These are phyloP conservation scores for Edaphochlamys debaryana DNA, from an alignment of 139 green algal genomes.

Conservation along the genomic window DNA sequence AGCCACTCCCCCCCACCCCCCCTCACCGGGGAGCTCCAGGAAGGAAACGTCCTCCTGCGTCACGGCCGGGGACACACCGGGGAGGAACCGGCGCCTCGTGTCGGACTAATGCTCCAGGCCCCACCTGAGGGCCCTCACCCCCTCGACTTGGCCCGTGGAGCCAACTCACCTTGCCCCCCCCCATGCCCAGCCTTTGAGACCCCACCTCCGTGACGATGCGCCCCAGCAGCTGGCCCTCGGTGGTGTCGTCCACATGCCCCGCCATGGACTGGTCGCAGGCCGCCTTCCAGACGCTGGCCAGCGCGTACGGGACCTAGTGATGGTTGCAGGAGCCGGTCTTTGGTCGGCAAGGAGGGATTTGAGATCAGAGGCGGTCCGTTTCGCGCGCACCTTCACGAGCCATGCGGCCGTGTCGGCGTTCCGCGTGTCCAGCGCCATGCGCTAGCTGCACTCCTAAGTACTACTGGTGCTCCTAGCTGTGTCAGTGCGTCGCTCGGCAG, in stretches of 20 bases:
- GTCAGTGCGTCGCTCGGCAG: too few relatives aligned
- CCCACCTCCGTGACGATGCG: constrained; percentile 7
- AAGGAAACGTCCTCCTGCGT: constrained; percentile 22
- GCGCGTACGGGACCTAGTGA: constrained; percentile 18
- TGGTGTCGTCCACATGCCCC: constrained; percentile 7
- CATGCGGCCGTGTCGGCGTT: constrained; percentile 9
- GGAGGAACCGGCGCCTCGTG: too few relatives aligned
- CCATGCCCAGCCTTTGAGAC: too few relatives aligned
- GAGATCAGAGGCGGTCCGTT: not conserved
- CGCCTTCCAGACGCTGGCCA: constrained; percentile 27
- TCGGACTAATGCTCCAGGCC: too few relatives aligned
- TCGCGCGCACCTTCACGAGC: constrained; percentile 7
- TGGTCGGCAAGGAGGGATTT: not conserved
- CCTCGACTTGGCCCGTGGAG: too few relatives aligned
- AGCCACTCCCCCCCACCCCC: too few relatives aligned
- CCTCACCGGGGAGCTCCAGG: constrained; percentile 36
- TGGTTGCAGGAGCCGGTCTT: not conserved
- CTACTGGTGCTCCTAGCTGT: too few relatives aligned
- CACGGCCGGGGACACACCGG: too few relatives aligned
- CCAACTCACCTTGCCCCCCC: too few relatives aligned
- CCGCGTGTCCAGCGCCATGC: constrained; percentile 1
- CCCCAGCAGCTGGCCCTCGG: not conserved
- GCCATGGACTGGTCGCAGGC: constrained; percentile 39
- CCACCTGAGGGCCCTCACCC: too few relatives aligned
- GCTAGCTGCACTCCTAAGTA: too few relatives aligned